Conservation (phyloP, 2,329 filamentous ascomycete genomes). For the Colletotrichum navitas region DNA sequence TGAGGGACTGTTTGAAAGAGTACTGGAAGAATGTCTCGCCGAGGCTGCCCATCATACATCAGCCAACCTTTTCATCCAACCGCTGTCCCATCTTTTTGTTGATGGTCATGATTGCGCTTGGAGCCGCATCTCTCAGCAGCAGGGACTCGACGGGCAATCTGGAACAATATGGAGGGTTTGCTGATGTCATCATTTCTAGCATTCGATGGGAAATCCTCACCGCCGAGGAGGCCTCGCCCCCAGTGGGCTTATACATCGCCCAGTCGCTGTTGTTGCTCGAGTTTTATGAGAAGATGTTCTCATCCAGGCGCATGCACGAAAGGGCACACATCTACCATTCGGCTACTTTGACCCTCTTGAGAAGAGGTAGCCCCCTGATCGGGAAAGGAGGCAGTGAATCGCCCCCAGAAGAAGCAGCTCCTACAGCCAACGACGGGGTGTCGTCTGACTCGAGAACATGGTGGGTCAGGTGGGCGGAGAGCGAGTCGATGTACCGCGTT, state of each 20-base stretch:
- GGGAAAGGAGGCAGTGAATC: conserved; percentile 84
- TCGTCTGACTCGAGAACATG: conserved; percentile 63
- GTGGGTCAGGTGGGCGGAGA: conserved; percentile 91
- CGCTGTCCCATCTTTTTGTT: conserved; percentile 83
- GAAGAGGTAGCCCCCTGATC: conserved; percentile 87
- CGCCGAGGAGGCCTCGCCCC: conserved; percentile 83
- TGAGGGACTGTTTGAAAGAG: conserved; percentile 86
- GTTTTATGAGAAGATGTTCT: conserved; percentile 93
- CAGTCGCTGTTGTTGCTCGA: conserved; percentile 87
- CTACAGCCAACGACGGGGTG: conserved; percentile 38
- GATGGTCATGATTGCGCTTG: conserved; percentile 85
- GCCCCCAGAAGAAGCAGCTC: conserved; percentile 72
- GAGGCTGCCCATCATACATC: conserved; percentile 88
- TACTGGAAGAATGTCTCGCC: conserved; percentile 91
- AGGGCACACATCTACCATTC: conserved; percentile 91
- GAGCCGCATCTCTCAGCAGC: conserved; percentile 82
- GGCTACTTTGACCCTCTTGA: conserved; percentile 85
- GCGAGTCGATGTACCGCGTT: conserved; percentile 86
- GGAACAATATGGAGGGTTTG: conserved; percentile 60
- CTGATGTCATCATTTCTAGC: conserved; percentile 74
- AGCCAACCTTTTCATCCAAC: conserved; percentile 86
- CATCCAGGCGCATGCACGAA: conserved; percentile 84
- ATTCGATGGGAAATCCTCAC: conserved; percentile 88
- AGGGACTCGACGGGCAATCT: conserved; percentile 66
- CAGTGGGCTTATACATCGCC: conserved; percentile 89